These are phyloP conservation scores for Bipolaris oryzae DNA, from an alignment of 2,329 filamentous ascomycete species.

Conservation along the genomic window DNA sequence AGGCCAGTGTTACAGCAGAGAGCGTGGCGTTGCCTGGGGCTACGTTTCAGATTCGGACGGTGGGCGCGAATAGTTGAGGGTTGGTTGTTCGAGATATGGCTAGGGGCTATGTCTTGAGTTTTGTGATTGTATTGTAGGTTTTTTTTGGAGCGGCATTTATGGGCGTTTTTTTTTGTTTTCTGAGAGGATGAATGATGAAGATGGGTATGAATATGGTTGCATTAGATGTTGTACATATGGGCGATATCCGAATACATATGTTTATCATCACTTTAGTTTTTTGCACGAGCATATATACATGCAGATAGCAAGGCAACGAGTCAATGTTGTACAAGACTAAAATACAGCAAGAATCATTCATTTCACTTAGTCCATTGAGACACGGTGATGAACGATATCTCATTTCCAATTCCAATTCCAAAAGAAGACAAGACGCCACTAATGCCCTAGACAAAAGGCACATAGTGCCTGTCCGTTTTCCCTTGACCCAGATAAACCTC, in stretches of 20 bases:
- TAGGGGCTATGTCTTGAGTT: neutral
- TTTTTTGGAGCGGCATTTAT: too few relatives aligned
- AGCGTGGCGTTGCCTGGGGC: constrained; percentile 84
- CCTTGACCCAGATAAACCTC: neutral
- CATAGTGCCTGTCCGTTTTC: neutral
- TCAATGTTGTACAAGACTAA: neutral
- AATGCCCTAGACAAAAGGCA: neutral
- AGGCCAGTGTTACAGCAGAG: constrained; percentile 89
- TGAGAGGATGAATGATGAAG: too few relatives aligned
- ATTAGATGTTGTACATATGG: too few relatives aligned
- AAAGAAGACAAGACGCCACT: neutral
- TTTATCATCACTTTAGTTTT: too few relatives aligned
- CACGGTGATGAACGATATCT: neutral
- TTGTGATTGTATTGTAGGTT: too few relatives aligned
- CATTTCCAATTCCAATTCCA: neutral
- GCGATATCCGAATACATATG: too few relatives aligned
- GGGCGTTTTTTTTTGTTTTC: too few relatives aligned
- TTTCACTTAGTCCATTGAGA: neutral
- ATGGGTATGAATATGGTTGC: too few relatives aligned
- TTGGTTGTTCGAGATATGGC: neutral
- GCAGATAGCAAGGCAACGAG: too few relatives aligned
- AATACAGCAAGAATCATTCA: neutral
- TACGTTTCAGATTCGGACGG: constrained; percentile 94
- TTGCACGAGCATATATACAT: too few relatives aligned
- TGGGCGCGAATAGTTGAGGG: constrained; percentile 70